Evolutionary conservation across 1,284 basidiomycete genomes (phyloP), one percentile per base, ranked within the genome.

Genomic region (Cryptococcus sp.): DNA sequence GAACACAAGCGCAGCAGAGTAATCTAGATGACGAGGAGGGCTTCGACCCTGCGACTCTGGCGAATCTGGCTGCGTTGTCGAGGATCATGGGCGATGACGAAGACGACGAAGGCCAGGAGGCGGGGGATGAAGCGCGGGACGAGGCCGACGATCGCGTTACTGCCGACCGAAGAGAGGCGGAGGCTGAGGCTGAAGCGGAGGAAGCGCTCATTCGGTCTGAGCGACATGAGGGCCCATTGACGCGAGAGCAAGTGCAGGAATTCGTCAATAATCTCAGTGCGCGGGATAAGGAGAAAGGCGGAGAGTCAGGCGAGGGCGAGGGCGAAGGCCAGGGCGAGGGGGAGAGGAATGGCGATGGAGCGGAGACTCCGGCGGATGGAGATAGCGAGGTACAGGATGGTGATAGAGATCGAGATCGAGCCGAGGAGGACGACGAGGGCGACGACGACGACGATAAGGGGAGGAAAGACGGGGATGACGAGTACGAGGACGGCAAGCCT

Each of bases 31-130:
- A 67, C 41, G 65, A 64, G 30, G 64, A 67, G 39, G 66, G 59
- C 0, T 70, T 76, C 25, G 75, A 77, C 53, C 73, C 72, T 1
- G 71, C 64, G 19, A 77, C 70, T 39, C 62, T 77, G 5, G 75
- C 73, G 10, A 74, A 76, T 57, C 66, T 77, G 38, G 75, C 73
- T 22, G 75, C 74, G 0, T 53, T 77, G 16, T 73, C 71, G 7
- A 54, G 68, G 5, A 71, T 77, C 19, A 52, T 54, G 10, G 59
- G 56, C 11, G 63, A 66, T 7, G 65, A 62, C n/a, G 64, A 57
- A 15, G 66, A 69, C 19, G 64, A 64, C 17, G 50, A 54, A n/a
- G 55, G 50, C n/a, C 45, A 43, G 20, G 48, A 59, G 20, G 50
- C 25, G 3, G 52, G 51, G 10, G 59, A 40, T 11, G 38, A 42